Conservation (phyloP, 2,329 filamentous ascomycete genomes). For the Hypoxylon sp. region DNA sequence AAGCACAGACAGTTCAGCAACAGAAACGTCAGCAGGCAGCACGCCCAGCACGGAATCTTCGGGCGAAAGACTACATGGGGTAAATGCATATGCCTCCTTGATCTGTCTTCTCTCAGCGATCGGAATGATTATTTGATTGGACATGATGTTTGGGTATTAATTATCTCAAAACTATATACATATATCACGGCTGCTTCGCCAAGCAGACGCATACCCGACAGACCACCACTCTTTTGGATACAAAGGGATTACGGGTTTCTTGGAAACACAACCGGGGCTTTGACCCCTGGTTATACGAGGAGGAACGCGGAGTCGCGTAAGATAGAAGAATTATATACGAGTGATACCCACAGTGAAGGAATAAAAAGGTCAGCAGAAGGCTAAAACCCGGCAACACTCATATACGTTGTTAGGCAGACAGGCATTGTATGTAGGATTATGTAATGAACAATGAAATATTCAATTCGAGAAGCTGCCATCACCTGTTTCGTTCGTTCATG, state of each 20-base stretch:
- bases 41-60: conserved; percentile 46
- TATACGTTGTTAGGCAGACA: conserved; percentile 27
- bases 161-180: conserved; percentile 23
- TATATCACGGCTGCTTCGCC: conserved; percentile 16
- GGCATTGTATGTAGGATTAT: conserved; percentile 50
- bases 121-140: conserved; percentile 45
- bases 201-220: conserved; percentile 17
- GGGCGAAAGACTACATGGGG: conserved; percentile 43
- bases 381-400: conserved; percentile 27
- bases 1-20: conserved; percentile 44
- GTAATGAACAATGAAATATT: conserved; percentile 51
- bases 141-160: conserved; percentile 7
- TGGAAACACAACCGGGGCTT: conserved; percentile 22
- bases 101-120: conserved; percentile 45
- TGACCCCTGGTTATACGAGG: conserved; percentile 18
- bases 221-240: conserved; percentile 13
- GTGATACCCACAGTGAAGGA: conserved; percentile 48
- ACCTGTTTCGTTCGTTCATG: conserved; percentile 1
- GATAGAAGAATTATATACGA: conserved; percentile 38
- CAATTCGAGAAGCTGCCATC: conserved; percentile 44
- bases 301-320: conserved; percentile 10
- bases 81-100: conserved; percentile 41
- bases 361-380: conserved; percentile 25
- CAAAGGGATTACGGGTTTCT: conserved; percentile 22
- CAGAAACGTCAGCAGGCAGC: conserved; percentile 31